Evolutionary conservation across 2,329 filamentous ascomycete genomes (phyloP).

Genomic region (Alternaria conjuncta): DNA sequence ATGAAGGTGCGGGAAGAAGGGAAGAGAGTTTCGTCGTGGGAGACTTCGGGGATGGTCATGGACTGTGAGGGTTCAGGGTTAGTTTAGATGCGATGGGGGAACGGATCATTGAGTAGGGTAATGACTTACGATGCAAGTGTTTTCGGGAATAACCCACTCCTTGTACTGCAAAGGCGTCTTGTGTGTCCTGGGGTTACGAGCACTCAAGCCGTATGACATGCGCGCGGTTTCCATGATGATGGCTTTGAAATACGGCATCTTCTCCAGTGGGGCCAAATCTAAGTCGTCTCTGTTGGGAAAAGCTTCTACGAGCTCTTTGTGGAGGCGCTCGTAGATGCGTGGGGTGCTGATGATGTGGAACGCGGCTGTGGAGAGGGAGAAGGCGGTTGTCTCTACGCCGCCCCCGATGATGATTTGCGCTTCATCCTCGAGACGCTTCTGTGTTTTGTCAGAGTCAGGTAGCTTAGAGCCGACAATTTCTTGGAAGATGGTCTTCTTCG

Average conservation of each 20-base stretch:
- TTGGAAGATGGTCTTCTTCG: conserved; percentile 43
- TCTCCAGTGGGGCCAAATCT: conserved; percentile 28
- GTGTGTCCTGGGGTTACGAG: conserved; percentile 46
- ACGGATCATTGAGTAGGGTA: not conserved
- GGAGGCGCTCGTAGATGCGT: conserved; percentile 37
- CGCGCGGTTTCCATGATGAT: conserved; percentile 41
- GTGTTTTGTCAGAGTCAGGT: conserved; percentile 45
- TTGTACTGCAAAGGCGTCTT: conserved; percentile 27
- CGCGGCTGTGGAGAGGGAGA: conserved; percentile 34
- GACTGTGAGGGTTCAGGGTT: conserved; percentile 11
- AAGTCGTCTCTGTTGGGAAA: conserved; percentile 34
- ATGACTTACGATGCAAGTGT: conserved; percentile 41
- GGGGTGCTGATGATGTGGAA: conserved; percentile 45
- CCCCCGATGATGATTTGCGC: conserved; percentile 49
- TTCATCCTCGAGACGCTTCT: conserved; percentile 48
- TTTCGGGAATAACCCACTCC: conserved; percentile 39
- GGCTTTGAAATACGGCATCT: conserved; percentile 15
- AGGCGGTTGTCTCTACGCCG: conserved; percentile 50
- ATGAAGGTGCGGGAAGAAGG: conserved; percentile 43
- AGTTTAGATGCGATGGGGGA: not conserved
- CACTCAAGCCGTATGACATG: conserved; percentile 49
- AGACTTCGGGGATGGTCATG: conserved; percentile 47
- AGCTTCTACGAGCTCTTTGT: conserved; percentile 37
- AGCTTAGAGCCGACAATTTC: conserved; percentile 41
- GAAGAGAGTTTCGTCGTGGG: conserved; percentile 48